These are phyloP conservation scores for Aspergillus sergii DNA, from an alignment of 2,329 filamentous ascomycete genomes.

Conservation along the genomic window DNA sequence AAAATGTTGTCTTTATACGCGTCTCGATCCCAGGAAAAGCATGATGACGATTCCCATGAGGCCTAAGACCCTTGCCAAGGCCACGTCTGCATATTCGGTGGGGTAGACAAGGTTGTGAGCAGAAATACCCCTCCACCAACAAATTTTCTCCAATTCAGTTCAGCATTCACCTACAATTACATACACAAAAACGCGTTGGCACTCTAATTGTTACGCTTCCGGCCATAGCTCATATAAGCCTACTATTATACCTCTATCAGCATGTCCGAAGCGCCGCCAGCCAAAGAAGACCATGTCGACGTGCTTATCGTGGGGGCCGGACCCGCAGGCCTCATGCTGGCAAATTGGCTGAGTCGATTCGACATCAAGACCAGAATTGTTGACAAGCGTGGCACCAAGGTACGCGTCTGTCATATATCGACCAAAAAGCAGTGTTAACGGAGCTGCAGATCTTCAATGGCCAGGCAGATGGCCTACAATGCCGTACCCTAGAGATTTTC, in stretches of 20 bases:
- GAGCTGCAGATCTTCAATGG: constrained; percentile 23
- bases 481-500: constrained; percentile 61
- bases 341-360: constrained; percentile 13
- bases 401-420: background rate
- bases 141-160: background rate
- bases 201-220: fast-evolving
- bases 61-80: background rate
- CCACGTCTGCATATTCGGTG: background rate
- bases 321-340: constrained; percentile 20
- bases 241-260: background rate
- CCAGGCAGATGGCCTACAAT: constrained; percentile 60
- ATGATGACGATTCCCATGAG: background rate
- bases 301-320: constrained; percentile 23
- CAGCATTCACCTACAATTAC: background rate
- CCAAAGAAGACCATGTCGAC: constrained; percentile 11
- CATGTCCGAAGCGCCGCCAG: background rate
- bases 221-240: background rate
- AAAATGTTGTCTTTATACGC: background rate
- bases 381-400: constrained; percentile 17
- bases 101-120: no score
- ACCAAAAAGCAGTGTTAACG: background rate
- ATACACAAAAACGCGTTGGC: background rate
- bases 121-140: background rate
- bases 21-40: background rate
- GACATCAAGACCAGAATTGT: constrained; percentile 20